phyloP scores from a whole-genome alignment of 1,284 basidiomycete genomes.

The Tausonia pullulans region DNA sequence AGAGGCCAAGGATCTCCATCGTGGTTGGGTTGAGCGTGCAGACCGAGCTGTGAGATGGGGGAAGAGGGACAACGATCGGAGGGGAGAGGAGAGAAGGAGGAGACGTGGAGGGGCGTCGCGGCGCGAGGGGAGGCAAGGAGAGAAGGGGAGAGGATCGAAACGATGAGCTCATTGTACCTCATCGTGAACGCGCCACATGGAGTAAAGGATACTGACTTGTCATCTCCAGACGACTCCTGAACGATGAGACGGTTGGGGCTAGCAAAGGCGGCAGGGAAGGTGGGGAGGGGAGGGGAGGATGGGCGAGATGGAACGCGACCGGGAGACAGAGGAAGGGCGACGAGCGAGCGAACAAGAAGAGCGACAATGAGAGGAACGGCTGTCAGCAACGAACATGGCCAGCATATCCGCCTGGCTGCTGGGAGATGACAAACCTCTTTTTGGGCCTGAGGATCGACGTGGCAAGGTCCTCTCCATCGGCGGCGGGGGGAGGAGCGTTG shows the following conservation, averaged over 20 bases:
- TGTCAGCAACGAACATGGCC: neutral
- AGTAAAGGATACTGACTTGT: constrained; percentile 50
- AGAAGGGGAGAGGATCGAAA: neutral
- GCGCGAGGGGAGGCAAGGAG: neutral
- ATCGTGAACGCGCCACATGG: neutral
- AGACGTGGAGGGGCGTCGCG: neutral
- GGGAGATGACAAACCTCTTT: constrained; percentile 68
- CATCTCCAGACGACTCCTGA: constrained; percentile 80
- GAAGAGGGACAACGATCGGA: neutral
- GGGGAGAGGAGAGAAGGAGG: neutral
- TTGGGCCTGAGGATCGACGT: constrained; percentile 88
- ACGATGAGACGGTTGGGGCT: constrained; percentile 92
- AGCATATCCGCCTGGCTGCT: neutral
- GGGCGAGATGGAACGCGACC: constrained; percentile 15
- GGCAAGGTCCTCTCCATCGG: constrained; percentile 53
- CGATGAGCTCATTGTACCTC: neutral
- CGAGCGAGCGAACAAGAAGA: neutral
- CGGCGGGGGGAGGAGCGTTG: neutral
- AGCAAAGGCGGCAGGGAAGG: constrained; percentile 14
- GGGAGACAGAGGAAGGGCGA: constrained; percentile 19
- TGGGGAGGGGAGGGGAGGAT: neutral
- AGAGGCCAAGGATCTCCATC: constrained; percentile 89
- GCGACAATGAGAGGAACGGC: neutral
- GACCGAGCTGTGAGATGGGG: constrained; percentile 41
- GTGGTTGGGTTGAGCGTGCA: constrained; percentile 91